Percentiles rank a stretch among this genome's conserved stretches.
Evolutionary conservation across 2,329 filamentous ascomycete species (phyloP).

Genomic region (Pseudogymnoascus sp.): DNA sequence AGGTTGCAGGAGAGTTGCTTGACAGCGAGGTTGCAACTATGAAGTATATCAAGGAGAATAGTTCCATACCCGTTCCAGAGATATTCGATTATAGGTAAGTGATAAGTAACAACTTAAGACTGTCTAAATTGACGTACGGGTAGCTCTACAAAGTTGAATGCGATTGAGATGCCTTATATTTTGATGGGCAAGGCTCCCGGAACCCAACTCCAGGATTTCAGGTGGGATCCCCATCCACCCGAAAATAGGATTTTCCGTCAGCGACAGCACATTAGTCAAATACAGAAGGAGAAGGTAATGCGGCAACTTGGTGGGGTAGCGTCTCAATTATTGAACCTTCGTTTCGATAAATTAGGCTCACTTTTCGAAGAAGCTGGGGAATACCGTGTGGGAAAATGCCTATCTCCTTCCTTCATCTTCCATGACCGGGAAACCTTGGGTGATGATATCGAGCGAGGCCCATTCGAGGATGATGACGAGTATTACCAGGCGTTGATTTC

Average conservation of each 20-base stretch:
- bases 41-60: constrained; percentile 15
- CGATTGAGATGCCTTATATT: constrained; percentile 12
- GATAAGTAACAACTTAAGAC: not conserved
- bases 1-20: constrained; percentile 12
- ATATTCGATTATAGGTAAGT: constrained; percentile 15
- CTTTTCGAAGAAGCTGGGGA: constrained; percentile 12
- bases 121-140: not conserved
- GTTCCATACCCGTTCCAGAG: constrained; percentile 14
- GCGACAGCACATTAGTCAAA: constrained; percentile 7
- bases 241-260: constrained; percentile 5
- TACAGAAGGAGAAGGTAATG: constrained; percentile 14
- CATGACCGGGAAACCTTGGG: not conserved
- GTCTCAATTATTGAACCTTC: constrained; percentile 13
- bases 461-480: constrained; percentile 21
- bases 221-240: constrained; percentile 11
- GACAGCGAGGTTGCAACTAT: constrained; percentile 17
- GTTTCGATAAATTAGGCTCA: constrained; percentile 16
- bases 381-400: constrained; percentile 14
- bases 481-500: constrained; percentile 25
- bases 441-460: constrained; percentile 22
- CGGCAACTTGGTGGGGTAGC: constrained; percentile 12
- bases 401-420: not conserved
- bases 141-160: constrained; percentile 10
- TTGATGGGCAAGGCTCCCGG: constrained; percentile 16
- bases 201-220: constrained; percentile 13